These are phyloP conservation scores for Tremella yokohamensis DNA, from an alignment of 768 basidiomycete genomes.

Conservation along the genomic window DNA sequence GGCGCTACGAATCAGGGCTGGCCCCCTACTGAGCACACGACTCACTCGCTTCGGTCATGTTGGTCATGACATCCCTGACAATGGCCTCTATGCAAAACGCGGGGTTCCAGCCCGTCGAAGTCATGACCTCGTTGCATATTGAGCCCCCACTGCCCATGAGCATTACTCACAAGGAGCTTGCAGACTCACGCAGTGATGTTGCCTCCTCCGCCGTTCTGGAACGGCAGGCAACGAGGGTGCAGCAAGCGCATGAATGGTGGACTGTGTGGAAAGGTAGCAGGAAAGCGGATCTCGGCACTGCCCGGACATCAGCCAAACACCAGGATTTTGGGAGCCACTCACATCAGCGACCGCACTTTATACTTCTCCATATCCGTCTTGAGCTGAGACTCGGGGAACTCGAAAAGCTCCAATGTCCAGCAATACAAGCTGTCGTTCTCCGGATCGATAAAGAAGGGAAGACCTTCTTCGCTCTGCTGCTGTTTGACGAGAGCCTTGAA, in stretches of 20 bases:
- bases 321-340: constrained; percentile 10
- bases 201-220: constrained; percentile 54
- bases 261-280: constrained; percentile 62
- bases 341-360: constrained; percentile 62
- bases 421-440: constrained; percentile 56
- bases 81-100: constrained; percentile 33
- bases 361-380: constrained; percentile 56
- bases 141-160: constrained; percentile 20
- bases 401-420: constrained; percentile 52
- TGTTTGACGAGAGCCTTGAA: constrained; percentile 62
- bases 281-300: constrained; percentile 67
- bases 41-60: constrained; percentile 34
- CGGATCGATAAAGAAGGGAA: constrained; percentile 70
- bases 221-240: constrained; percentile 68
- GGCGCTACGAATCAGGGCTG: constrained; percentile 14
- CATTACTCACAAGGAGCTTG: background rate
- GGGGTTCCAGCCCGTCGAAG: constrained; percentile 36
- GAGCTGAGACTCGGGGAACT: constrained; percentile 25
- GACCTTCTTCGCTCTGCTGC: constrained; percentile 56
- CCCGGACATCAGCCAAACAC: no score
- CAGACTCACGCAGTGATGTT: constrained; percentile 27
- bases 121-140: constrained; percentile 39
- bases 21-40: background rate
- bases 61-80: constrained; percentile 36
- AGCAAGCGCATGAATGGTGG: constrained; percentile 76